phyloP scores from a whole-genome alignment of 768 basidiomycete species.

The Daedalea quercina region DNA sequence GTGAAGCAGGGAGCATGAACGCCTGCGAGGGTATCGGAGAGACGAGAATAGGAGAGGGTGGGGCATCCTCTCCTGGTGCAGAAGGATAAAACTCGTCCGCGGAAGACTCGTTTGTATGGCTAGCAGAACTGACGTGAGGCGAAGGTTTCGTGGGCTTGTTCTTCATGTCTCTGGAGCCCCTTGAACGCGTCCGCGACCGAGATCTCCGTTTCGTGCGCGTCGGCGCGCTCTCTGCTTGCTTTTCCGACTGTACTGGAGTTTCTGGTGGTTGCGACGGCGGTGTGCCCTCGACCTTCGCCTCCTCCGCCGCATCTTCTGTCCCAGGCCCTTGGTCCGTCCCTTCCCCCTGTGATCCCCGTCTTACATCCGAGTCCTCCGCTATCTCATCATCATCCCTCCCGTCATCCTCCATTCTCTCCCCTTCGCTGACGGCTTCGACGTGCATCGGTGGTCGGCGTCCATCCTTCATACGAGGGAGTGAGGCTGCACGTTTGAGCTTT shows the following conservation, averaged over 20 bases:
- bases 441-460: slow-evolving; percentile 86
- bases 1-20: slow-evolving; percentile 28
- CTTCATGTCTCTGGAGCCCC: slow-evolving; percentile 69
- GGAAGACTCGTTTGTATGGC: slow-evolving; percentile 57
- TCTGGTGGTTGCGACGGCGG: slow-evolving; percentile 15
- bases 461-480: slow-evolving; percentile 86
- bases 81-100: slow-evolving; percentile 38
- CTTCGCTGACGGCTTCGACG: slow-evolving; percentile 75
- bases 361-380: slow-evolving; percentile 20
- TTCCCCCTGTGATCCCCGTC: slow-evolving; percentile 2
- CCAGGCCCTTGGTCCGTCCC: slow-evolving; percentile 6
- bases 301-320: slow-evolving; percentile 3
- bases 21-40: slow-evolving; percentile 55
- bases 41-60: slow-evolving; percentile 36
- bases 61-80: slow-evolving; percentile 27
- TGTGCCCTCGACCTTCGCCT: slow-evolving; percentile 17
- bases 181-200: slow-evolving; percentile 56
- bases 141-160: slow-evolving; percentile 47
- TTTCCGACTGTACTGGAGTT: slow-evolving; percentile 21
- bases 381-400: slow-evolving; percentile 30
- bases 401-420: slow-evolving; percentile 47
- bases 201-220: slow-evolving; percentile 59
- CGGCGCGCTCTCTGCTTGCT: slow-evolving; percentile 38
- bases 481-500: slow-evolving; percentile 87
- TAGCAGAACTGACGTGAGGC: slow-evolving; percentile 34